Base-by-base conservation (phyloP, 1,284 basidiomycete species). In the Apiotrichum sp. region DNA sequence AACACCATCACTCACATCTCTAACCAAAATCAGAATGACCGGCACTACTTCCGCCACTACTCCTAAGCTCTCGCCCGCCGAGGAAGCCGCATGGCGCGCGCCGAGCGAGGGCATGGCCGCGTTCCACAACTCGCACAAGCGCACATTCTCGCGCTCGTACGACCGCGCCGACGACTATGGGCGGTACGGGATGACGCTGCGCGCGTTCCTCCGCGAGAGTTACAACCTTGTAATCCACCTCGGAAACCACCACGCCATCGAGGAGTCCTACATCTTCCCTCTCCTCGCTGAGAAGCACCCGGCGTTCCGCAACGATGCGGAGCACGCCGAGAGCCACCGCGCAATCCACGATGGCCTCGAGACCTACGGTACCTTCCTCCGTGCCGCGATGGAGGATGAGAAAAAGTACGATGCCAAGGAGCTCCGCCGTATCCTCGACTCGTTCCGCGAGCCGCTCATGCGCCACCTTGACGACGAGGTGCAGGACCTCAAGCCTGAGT, bases 401-500 rank as follows among this genome's bases (percentile, higher is more conserved):
- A 74, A 77, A 1, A 74, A 77, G 4, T 86, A 86, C 68, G 81
- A 81, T 16, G 81, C 85, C 0, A 62, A 69, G 5, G 81, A 84
- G 61, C 80, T 87, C 77, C 78, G 79, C 51, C 78, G 63, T 2
- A 83, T 83, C 63, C 72, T 87, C 54, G 85, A 87, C 64, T 76
- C 79, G 34, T 86, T 86, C 72, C 74, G 81, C 43, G 81, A 81
- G 35, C 81, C 84, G 4, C 73, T 87, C 11, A 86, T 85, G 71
- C 65, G 66, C 29, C 86, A 87, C 70, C 76, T 87, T 3, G 84
- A 86, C 65, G 79, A 86, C 68, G 85, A 87, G 76, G 84, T 84
- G 58, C 70, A 77, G n/a, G 86, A 88, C 67, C 74, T 87, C 11
- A 73, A 72, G 29, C 81, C 77, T 32, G 81, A 83, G 56, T 84